These are phyloP conservation scores for Immersiella caudata DNA, from an alignment of 495 filamentous ascomycete species.

Conservation along the genomic window DNA sequence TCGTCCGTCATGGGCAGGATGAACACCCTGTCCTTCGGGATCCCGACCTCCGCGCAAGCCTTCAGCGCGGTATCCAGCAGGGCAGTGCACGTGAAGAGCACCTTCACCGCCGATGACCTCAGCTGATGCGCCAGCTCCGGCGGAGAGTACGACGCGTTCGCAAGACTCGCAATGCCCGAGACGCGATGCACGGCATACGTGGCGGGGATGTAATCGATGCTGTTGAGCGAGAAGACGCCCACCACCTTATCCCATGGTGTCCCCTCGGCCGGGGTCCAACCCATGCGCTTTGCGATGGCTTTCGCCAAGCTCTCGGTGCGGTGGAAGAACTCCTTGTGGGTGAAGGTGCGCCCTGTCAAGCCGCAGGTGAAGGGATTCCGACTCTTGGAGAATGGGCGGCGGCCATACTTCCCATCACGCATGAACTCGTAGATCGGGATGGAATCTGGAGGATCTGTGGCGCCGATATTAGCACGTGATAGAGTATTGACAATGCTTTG, in stretches of 20 bases:
- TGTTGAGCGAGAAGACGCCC: constrained; percentile 77
- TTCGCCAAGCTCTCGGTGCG: constrained; percentile 70
- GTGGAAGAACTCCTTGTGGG: constrained; percentile 63
- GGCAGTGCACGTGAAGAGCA: constrained; percentile 81
- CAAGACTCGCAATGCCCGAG: constrained; percentile 74
- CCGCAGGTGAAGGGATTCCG: constrained; percentile 82
- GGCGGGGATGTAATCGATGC: constrained; percentile 77
- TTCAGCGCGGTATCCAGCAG: constrained; percentile 70
- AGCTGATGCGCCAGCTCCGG: constrained; percentile 79
- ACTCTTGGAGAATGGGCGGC: constrained; percentile 64
- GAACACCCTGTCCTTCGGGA: constrained; percentile 74
- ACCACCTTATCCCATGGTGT: constrained; percentile 86
- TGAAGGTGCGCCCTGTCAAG: constrained; percentile 71
- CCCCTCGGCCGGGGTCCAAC: constrained; percentile 73
- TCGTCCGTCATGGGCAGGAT: constrained; percentile 68
- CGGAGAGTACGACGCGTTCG: constrained; percentile 80
- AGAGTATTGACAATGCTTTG: background rate
- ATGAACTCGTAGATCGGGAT: constrained; percentile 81
- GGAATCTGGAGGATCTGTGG: constrained; percentile 67
- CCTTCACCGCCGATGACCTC: constrained; percentile 71
- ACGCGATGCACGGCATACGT: constrained; percentile 81
- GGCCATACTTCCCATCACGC: constrained; percentile 71
- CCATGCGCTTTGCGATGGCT: constrained; percentile 70
- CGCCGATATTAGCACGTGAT: background rate
- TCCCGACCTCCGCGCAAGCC: constrained; percentile 66